phyloP scores from a whole-genome alignment of 768 basidiomycete genomes.

The Coprinellus aureogranulatus region DNA sequence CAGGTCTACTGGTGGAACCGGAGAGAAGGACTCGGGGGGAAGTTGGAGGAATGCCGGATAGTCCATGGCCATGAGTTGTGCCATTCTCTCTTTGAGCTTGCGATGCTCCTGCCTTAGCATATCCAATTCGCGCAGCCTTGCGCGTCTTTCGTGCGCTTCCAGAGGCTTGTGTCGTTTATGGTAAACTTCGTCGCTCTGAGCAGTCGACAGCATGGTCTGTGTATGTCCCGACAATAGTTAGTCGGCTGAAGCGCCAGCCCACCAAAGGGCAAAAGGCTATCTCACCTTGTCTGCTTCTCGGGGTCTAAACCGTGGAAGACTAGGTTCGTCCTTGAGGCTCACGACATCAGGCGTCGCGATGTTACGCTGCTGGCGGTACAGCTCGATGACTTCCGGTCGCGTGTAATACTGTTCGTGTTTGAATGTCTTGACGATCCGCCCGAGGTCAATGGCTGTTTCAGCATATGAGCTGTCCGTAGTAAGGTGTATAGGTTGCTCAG shows the following conservation, averaged over 20 bases:
- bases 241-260: not conserved
- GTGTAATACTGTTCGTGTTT: slow-evolving; percentile 76
- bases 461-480: slow-evolving; percentile 67
- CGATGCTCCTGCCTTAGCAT: slow-evolving; percentile 90
- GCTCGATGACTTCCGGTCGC: slow-evolving; percentile 69
- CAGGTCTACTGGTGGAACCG: slow-evolving; percentile 28
- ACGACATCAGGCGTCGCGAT: slow-evolving; percentile 81
- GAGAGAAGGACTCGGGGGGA: slow-evolving; percentile 58
- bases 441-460: slow-evolving; percentile 33
- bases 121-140: slow-evolving; percentile 85
- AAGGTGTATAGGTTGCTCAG: slow-evolving; percentile 62
- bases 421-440: slow-evolving; percentile 48
- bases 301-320: slow-evolving; percentile 70
- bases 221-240: slow-evolving; percentile 7
- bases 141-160: slow-evolving; percentile 82
- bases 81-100: slow-evolving; percentile 85
- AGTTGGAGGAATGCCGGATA: slow-evolving; percentile 63
- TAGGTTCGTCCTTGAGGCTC: slow-evolving; percentile 38
- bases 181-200: slow-evolving; percentile 68
- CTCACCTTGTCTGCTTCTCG: slow-evolving; percentile 70
- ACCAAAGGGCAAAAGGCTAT: slow-evolving; percentile 12
- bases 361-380: slow-evolving; percentile 62
- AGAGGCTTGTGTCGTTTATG: slow-evolving; percentile 83
- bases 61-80: slow-evolving; percentile 77
- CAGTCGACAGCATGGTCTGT: slow-evolving; percentile 8